Conservation (phyloP, 176 grass and related monocot species). For the Carex kokanica region DNA sequence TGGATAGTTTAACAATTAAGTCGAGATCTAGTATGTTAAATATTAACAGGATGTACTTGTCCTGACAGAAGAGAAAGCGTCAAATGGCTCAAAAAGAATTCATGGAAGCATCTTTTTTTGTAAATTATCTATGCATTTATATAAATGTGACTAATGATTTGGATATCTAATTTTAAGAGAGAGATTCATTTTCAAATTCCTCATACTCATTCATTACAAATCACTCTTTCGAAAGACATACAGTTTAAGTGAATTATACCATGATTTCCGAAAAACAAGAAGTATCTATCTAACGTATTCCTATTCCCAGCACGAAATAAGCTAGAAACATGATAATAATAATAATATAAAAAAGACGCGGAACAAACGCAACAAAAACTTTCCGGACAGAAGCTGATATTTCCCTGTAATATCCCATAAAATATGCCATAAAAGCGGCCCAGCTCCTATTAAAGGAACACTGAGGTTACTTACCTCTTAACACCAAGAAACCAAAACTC, state of each 20-base stretch:
- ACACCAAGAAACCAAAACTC: conserved; percentile 23
- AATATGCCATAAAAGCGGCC: conserved; percentile 26
- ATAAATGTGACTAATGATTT: neutral
- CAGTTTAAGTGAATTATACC: neutral
- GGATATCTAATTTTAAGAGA: neutral
- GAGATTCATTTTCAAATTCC: neutral
- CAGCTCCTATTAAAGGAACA: neutral
- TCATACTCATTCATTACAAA: neutral
- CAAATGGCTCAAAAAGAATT: conserved; percentile 2
- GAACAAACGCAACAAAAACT: conserved; percentile 3
- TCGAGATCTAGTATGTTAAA: neutral
- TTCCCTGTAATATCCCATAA: neutral
- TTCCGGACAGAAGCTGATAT: neutral
- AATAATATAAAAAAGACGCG: neutral
- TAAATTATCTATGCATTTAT: neutral
- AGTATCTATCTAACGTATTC: neutral
- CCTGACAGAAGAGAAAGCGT: neutral
- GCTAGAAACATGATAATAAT: neutral
- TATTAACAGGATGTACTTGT: neutral
- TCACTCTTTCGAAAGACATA: neutral
- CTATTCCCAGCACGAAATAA: neutral
- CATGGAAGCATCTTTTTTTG: neutral
- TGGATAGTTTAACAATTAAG: neutral
- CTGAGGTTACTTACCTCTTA: conserved; percentile 3
- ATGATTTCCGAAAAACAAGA: neutral